Base-by-base conservation (phyloP, 2,329 filamentous ascomycete species). In the Nothomitra cinnamomea region DNA sequence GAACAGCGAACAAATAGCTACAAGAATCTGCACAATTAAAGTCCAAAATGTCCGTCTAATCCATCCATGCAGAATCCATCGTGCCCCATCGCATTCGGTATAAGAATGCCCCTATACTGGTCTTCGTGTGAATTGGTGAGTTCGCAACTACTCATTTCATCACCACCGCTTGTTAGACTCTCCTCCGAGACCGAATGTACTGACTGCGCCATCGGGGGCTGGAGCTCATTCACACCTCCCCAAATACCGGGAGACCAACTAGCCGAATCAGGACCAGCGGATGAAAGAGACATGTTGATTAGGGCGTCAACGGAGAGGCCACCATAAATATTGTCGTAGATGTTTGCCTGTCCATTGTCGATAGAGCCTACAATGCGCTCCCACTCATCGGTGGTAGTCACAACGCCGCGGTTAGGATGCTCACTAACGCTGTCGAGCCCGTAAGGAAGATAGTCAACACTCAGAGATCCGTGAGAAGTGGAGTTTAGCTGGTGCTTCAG, bases 251-350 rank as follows among this genome's bases (percentile, higher is more conserved):
- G 21, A 8, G 41, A 51, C 43, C 43, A 49, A 17, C 43, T 35
- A 13, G 43, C 25, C 4, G 40, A 21, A 22, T 45, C 28, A 19
- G 40, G 12, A 19, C 22, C 19, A 21, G 21, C 24, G 25, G 42
- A 35, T 6, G 41, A 47, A 40, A 47, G 32, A 8, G 52, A 36
- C 52, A 47, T 53, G 41, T 49, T 17, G 19, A 54, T 13, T 7
- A 51, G 48, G 15, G 22, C 53, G 13, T 35, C 45, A n/a, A 21
- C 32, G 6, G 53, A 50, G 28, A 76, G 74, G 0, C 83, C 83
- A 38, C 84, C 85, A 59, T 88, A 88, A 54, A 87, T 87, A 41
- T 82, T 82, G 62, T 87, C 83, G 65, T 87, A 92, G n/a, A 94
- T 83, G 62, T 90, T 94, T 53, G 82, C 79, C 58, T 83, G 77